phyloP scores from a whole-genome alignment of 2,329 filamentous ascomycete genomes.

The Colletotrichum sp. region DNA sequence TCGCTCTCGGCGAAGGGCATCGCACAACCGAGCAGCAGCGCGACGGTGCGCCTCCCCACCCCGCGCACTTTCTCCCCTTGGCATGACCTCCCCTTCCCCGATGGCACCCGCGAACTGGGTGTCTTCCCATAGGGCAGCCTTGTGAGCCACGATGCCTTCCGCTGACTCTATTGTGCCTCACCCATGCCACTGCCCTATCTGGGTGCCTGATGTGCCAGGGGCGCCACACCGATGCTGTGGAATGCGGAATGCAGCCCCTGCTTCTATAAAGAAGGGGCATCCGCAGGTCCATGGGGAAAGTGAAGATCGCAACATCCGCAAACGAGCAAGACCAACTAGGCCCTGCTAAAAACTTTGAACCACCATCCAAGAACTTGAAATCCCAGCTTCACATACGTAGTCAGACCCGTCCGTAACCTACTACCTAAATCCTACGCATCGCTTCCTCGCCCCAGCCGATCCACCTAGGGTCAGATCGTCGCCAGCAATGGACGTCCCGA shows the following conservation, averaged over 20 bases:
- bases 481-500: not conserved
- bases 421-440: not conserved
- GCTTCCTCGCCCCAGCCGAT: not conserved
- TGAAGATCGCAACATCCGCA: not conserved
- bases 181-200: not conserved
- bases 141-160: not conserved
- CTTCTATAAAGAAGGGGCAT: conserved; percentile 8
- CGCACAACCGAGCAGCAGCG: not conserved
- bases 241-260: not conserved
- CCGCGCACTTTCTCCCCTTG: not conserved
- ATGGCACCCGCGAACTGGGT: not conserved
- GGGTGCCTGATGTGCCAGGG: not conserved
- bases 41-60: not conserved
- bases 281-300: not conserved
- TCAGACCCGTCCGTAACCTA: not conserved
- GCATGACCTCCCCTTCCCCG: not conserved
- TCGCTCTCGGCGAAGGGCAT: not conserved
- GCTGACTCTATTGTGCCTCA: not conserved
- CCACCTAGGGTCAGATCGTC: not conserved
- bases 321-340: not conserved
- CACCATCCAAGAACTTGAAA: not conserved
- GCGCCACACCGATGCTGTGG: not conserved
- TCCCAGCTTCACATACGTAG: not conserved
- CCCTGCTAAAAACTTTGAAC: not conserved
- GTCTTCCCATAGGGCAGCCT: conserved; percentile 4